Evolutionary conservation across 257 asterid genomes (phyloP).

Genomic region (Ballota nigra): DNA sequence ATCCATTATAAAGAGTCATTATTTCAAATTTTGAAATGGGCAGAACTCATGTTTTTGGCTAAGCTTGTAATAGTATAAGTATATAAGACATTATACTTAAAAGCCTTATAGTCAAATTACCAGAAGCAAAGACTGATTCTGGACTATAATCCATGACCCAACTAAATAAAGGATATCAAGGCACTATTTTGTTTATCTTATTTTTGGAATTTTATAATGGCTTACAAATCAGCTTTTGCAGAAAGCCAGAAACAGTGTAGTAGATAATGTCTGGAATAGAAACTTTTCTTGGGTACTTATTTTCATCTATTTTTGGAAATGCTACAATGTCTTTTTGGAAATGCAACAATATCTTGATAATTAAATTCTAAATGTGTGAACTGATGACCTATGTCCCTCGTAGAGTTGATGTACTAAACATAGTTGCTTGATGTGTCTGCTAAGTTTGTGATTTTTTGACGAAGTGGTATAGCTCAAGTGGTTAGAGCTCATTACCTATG

Average conservation of each 20-base stretch:
- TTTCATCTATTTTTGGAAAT: neutral
- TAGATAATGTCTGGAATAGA: neutral
- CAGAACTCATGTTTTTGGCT: neutral
- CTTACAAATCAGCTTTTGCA: neutral
- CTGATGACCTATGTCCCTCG: neutral
- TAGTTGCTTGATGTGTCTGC: no score
- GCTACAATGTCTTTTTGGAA: neutral
- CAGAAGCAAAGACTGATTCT: neutral
- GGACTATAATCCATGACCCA: neutral
- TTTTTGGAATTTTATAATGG: neutral
- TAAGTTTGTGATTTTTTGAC: neutral
- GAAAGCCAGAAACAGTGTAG: neutral
- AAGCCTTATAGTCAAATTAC: neutral
- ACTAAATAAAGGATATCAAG: neutral
- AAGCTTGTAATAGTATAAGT: neutral
- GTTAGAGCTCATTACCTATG: no score
- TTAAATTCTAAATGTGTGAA: neutral
- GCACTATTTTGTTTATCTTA: neutral
- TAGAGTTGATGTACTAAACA: slow-evolving; percentile 1
- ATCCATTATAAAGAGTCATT: neutral
- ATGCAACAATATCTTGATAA: no score
- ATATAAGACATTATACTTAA: neutral
- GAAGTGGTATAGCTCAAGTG: no score
- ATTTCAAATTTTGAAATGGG: neutral
- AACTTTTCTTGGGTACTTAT: neutral